Base-by-base conservation (phyloP, 2,329 filamentous ascomycete genomes). In the Phyllosticta capitalensis region DNA sequence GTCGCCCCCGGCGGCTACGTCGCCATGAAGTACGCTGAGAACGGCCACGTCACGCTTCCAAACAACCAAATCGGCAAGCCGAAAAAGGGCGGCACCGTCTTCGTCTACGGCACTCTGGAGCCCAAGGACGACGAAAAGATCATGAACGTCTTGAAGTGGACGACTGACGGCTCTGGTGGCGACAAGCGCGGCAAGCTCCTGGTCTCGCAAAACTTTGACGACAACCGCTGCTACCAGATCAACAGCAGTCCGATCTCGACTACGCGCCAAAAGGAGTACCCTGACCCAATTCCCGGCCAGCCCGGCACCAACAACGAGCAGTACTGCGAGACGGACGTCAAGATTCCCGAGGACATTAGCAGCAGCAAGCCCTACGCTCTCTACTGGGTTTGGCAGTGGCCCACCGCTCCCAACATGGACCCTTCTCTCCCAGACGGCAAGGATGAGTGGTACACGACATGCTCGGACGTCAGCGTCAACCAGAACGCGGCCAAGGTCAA, bases 341-440 rank as follows among this genome's bases (percentile, higher is more conserved):
- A 85, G 67, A 77, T 96, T n/a, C 92, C 92, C 0, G 67, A 75
- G 2, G 81, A 88, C 67, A 75, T 83, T 57, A 73, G 80, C 21
- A 72, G 77, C 9, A 83, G 83, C 48, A 80, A 83, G 21, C 79
- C 79, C 45, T 88, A 90, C 70, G 91, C 89, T 3, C 75, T 95
- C 56, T 94, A 95, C 78, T 96, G 91, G 91, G 85, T 95, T 56
- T 96, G 92, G 92, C 87, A 94, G 72, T 96, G 89, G 89, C 87
- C 88, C 2, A 86, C 83, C 26, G 69, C 59, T 71, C 63, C 63
- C 19, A 68, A 73, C 76, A 73, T 56, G 71, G 49, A 66, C 30
- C 67, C 51, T 71, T 61, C 73, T 19, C 67, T 72, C 66, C 70
- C 7, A 60, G 80, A 63, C 38, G 71, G 71, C 57, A 78, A 76